These are phyloP conservation scores for Boletus subparvulus DNA, from an alignment of 768 basidiomycete genomes.

Conservation along the genomic window DNA sequence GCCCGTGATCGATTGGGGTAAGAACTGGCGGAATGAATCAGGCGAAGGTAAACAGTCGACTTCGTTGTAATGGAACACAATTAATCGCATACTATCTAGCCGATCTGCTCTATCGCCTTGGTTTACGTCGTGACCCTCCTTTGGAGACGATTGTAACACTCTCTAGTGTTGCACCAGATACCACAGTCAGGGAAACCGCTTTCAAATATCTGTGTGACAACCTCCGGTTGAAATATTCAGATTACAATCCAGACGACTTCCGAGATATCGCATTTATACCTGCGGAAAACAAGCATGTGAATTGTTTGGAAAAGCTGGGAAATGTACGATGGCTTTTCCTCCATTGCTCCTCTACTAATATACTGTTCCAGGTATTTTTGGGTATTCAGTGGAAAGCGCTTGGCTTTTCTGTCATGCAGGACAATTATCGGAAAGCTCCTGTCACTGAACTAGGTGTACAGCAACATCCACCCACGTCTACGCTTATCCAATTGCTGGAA, in stretches of 20 bases:
- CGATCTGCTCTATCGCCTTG: not conserved
- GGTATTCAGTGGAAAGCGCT: constrained; percentile 47
- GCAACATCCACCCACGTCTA: constrained; percentile 60
- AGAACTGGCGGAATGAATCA: constrained; percentile 57
- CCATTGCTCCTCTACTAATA: constrained; percentile 33
- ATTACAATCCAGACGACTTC: constrained; percentile 52
- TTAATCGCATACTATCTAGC: constrained; percentile 33
- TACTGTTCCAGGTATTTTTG: constrained; percentile 1
- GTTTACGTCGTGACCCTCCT: constrained; percentile 48
- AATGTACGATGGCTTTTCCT: constrained; percentile 10
- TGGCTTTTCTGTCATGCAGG: constrained; percentile 69
- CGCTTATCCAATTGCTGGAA: constrained; percentile 55
- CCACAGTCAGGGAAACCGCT: constrained; percentile 50
- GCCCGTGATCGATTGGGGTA: constrained; percentile 83
- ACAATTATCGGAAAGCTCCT: constrained; percentile 47
- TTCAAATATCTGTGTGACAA: constrained; percentile 63
- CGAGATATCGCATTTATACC: not conserved
- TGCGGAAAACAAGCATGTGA: not conserved
- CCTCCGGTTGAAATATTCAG: not conserved
- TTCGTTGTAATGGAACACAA: constrained; percentile 26
- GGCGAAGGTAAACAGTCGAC: not conserved
- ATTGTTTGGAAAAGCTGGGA: not conserved
- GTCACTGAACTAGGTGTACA: constrained; percentile 58
- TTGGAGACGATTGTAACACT: constrained; percentile 62
- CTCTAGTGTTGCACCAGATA: constrained; percentile 44